Percentiles rank a stretch among this genome's conserved stretches.
These are phyloP conservation scores for Cymbopogon citratus DNA, from an alignment of 176 grass and related monocot genomes.

Conservation along the genomic window DNA sequence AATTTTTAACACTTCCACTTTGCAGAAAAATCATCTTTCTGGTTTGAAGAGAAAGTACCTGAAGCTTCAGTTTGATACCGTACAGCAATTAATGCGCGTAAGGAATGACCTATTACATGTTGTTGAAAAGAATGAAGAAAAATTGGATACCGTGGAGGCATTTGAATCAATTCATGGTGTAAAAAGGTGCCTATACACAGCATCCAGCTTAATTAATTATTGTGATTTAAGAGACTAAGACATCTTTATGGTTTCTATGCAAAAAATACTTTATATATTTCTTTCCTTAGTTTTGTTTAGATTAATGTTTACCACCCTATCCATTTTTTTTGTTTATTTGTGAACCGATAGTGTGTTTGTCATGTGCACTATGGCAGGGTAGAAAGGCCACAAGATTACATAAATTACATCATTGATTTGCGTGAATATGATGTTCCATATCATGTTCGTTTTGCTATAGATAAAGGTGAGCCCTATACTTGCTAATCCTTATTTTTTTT, in stretches of 20 bases:
- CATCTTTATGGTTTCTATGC: not conserved
- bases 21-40: slow-evolving; percentile 98
- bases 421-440: slow-evolving; percentile 99
- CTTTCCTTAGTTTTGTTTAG: slow-evolving; percentile 7
- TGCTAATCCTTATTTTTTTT: slow-evolving; percentile 14
- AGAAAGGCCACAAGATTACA: slow-evolving; percentile 85
- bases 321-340: slow-evolving; percentile 20
- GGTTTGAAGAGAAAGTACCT: slow-evolving; percentile 80
- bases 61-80: slow-evolving; percentile 87
- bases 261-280: not conserved
- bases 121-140: slow-evolving; percentile 83
- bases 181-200: slow-evolving; percentile 52
- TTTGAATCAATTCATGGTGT: slow-evolving; percentile 84
- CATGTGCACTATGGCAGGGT: slow-evolving; percentile 53
- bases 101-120: slow-evolving; percentile 83
- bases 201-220: not conserved
- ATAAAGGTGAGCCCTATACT: slow-evolving; percentile 64
- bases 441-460: slow-evolving; percentile 92
- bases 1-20: slow-evolving; percentile 25
- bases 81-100: slow-evolving; percentile 89
- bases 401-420: slow-evolving; percentile 81
- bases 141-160: slow-evolving; percentile 67
- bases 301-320: not conserved
- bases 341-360: slow-evolving; percentile 12
- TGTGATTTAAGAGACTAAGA: not conserved